Conservation (phyloP, 2,329 filamentous ascomycete genomes). For the Epichloe elymi region DNA sequence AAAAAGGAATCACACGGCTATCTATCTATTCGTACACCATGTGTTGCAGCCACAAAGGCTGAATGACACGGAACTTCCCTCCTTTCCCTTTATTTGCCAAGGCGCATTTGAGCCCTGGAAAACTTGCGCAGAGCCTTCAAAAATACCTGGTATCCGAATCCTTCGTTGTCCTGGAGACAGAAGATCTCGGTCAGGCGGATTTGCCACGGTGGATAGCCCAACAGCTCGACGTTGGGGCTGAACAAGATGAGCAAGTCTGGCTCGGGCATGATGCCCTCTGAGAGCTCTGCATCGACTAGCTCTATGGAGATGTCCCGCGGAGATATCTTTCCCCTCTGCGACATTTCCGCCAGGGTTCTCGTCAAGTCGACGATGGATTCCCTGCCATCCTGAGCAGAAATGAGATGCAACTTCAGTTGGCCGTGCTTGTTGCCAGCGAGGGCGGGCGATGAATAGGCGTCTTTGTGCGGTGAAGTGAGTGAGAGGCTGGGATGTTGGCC, state of each 20-base stretch:
- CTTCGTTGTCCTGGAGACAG: constrained; percentile 59
- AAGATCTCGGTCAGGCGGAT: constrained; percentile 91
- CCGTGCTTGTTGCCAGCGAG: constrained; percentile 20
- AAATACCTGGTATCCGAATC: constrained; percentile 90
- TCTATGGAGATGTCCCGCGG: constrained; percentile 73
- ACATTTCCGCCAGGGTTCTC: constrained; percentile 88
- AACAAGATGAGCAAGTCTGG: constrained; percentile 86
- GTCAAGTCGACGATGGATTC: constrained; percentile 93
- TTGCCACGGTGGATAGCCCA: constrained; percentile 95
- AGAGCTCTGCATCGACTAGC: constrained; percentile 80
- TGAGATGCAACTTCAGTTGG: constrained; percentile 53
- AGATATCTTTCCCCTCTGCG: constrained; percentile 72
- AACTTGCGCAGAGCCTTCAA: constrained; percentile 72
- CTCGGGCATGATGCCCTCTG: constrained; percentile 66
- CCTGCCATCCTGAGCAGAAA: constrained; percentile 79
- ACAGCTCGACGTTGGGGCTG: constrained; percentile 66
- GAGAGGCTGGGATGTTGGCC: constrained; percentile 58
- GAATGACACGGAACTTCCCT: background rate
- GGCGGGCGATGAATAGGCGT: constrained; percentile 18
- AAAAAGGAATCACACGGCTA: background rate
- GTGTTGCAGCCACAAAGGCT: background rate
- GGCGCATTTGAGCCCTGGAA: constrained; percentile 76
- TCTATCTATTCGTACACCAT: background rate
- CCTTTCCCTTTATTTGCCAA: constrained; percentile 43
- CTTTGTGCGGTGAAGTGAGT: constrained; percentile 30